phyloP scores from a whole-genome alignment of 2,329 filamentous ascomycete genomes.

The Tolypocladium tundrense region DNA sequence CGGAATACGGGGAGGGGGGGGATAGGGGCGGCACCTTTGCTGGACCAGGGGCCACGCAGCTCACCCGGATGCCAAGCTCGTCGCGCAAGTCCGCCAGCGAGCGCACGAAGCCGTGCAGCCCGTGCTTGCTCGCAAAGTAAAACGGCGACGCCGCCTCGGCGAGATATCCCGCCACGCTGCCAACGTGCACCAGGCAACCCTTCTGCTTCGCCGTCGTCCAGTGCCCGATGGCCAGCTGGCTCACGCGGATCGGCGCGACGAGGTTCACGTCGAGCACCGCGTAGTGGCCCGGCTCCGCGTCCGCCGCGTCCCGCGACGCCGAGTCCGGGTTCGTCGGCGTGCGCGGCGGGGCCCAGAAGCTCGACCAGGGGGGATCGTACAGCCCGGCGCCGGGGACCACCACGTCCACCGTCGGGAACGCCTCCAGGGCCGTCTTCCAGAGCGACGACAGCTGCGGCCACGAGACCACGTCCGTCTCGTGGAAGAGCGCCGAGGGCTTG shows the following conservation, averaged over 20 bases:
- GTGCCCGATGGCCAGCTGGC: conserved; percentile 26
- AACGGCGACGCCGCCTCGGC: conserved; percentile 20
- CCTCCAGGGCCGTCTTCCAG: conserved; percentile 16
- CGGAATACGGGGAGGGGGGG: not conserved
- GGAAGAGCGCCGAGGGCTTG: conserved; percentile 20
- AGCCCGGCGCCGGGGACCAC: conserved; percentile 26
- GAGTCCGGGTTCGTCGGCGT: conserved; percentile 17
- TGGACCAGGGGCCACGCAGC: conserved; percentile 22
- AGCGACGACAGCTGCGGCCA: conserved; percentile 23
- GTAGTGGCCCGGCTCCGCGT: conserved; percentile 21
- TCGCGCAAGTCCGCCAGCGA: conserved; percentile 18
- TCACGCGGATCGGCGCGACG: conserved; percentile 23
- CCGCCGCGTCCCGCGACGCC: conserved; percentile 14
- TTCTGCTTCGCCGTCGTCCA: conserved; percentile 20
- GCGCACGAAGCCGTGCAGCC: conserved; percentile 23
- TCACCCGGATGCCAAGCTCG: conserved; percentile 20
- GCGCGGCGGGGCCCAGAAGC: conserved; percentile 24
- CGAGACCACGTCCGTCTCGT: conserved; percentile 24
- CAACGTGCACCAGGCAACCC: conserved; percentile 21
- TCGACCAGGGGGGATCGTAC: conserved; percentile 24
- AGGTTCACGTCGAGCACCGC: conserved; percentile 26
- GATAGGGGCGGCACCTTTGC: conserved; percentile 11
- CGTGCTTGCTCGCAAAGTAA: conserved; percentile 27
- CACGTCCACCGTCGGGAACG: conserved; percentile 22
- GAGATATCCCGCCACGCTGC: conserved; percentile 23